Evolutionary conservation across 75 land plant species (phyloP).

Genomic region (Cupressus sempervirens): DNA sequence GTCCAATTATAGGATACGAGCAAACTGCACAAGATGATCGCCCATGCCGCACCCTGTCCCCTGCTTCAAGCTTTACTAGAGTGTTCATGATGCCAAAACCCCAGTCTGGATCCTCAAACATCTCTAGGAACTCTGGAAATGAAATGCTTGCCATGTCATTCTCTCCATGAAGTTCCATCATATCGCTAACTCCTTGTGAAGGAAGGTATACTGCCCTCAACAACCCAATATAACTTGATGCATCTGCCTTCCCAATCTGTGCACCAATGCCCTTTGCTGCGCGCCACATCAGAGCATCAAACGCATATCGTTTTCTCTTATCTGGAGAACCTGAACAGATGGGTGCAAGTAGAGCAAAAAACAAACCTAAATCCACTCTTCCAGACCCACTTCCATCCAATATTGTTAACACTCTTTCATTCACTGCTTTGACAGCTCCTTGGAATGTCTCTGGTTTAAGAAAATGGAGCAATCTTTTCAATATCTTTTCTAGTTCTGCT

Average conservation of each 20-base stretch:
- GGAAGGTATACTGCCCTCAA: constrained; percentile 86
- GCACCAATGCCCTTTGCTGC: constrained; percentile 46
- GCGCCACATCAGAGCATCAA: constrained; percentile 84
- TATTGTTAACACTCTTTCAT: constrained; percentile 66
- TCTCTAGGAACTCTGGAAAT: constrained; percentile 62
- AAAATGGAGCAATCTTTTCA: constrained; percentile 55
- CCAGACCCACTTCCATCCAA: constrained; percentile 80
- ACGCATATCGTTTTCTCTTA: constrained; percentile 73
- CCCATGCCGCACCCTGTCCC: constrained; percentile 76
- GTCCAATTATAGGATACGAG: constrained; percentile 74
- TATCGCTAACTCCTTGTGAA: constrained; percentile 53
- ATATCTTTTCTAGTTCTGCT: constrained; percentile 68
- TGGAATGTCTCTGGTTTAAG: constrained; percentile 88
- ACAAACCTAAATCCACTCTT: constrained; percentile 86
- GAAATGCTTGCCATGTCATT: constrained; percentile 49
- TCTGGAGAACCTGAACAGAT: constrained; percentile 79
- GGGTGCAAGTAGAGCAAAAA: constrained; percentile 78
- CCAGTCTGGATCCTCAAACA: constrained; percentile 93
- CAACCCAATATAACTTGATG: constrained; percentile 49
- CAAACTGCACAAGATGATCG: constrained; percentile 64
- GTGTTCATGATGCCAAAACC: constrained; percentile 84
- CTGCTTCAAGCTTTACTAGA: constrained; percentile 72
- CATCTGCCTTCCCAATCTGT: constrained; percentile 62
- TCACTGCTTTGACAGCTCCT: constrained; percentile 77
- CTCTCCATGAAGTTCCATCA: constrained; percentile 56